These are phyloP conservation scores for Graphilbum sp. DNA, from an alignment of 2,329 filamentous ascomycete species.

Conservation along the genomic window DNA sequence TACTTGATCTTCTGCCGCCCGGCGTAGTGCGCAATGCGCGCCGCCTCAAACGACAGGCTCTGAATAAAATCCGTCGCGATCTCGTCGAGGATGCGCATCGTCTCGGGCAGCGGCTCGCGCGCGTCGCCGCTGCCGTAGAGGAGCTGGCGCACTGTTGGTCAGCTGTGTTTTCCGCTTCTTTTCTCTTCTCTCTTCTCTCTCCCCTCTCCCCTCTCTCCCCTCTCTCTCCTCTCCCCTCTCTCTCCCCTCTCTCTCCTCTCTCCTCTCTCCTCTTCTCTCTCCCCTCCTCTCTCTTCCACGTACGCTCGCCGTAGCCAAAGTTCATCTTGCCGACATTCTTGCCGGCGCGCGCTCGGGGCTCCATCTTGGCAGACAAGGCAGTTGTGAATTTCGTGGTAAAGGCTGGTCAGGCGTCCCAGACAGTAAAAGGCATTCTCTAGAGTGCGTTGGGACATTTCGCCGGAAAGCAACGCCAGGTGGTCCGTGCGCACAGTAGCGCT, in stretches of 20 bases:
- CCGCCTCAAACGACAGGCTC: constrained; percentile 80
- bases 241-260: too few species aligned
- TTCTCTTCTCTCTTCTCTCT: too few species aligned
- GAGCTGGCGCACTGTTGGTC: constrained; percentile 52
- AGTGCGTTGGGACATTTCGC: too few species aligned
- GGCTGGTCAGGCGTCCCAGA: too few species aligned
- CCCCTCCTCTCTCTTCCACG: too few species aligned
- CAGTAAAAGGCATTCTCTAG: too few species aligned
- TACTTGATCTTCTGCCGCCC: constrained; percentile 95
- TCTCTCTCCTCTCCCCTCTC: too few species aligned
- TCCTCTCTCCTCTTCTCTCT: too few species aligned
- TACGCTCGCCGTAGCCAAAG: constrained; percentile 57
- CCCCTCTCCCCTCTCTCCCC: too few species aligned
- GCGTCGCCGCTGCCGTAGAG: constrained; percentile 72
- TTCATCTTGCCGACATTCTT: constrained; percentile 75
- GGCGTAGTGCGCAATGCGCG: constrained; percentile 68
- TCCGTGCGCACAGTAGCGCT: too few species aligned
- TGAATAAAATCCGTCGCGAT: constrained; percentile 95
- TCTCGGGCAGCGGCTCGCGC: constrained; percentile 62
- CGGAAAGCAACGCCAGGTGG: too few species aligned
- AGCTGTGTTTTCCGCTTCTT: not conserved
- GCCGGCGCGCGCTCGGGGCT: constrained; percentile 60
- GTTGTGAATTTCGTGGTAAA: too few species aligned
- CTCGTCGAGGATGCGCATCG: constrained; percentile 77
- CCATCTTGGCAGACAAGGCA: constrained; percentile 32